Evolutionary conservation across 371 early-diverging fungal species (phyloP).

Genomic region (Scutellospora calospora): DNA sequence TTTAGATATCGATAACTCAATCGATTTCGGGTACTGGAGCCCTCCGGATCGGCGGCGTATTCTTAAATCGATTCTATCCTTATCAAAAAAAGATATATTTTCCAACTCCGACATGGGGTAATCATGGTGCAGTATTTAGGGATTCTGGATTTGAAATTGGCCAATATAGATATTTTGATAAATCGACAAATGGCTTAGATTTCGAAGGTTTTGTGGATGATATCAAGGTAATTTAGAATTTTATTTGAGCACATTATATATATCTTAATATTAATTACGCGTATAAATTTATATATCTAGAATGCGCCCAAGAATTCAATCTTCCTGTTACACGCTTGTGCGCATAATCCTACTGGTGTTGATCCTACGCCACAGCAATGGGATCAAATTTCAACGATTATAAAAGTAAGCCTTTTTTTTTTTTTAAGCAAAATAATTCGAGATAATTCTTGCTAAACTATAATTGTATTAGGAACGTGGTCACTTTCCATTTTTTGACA

Average conservation of each 20-base stretch:
- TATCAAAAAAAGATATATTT: constrained; percentile 90
- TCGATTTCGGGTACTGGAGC: constrained; percentile 98
- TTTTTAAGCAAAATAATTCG: neutral
- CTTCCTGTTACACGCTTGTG: constrained; percentile 97
- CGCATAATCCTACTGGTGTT: constrained; percentile 99
- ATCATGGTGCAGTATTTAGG: constrained; percentile 94
- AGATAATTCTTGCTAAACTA: neutral
- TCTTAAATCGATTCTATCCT: constrained; percentile 85
- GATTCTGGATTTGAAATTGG: constrained; percentile 90
- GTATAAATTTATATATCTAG: constrained; percentile 47
- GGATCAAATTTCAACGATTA: constrained; percentile 84
- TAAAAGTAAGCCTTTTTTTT: constrained; percentile 60
- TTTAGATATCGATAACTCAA: constrained; percentile 87
- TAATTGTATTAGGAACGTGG: constrained; percentile 63
- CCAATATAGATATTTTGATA: constrained; percentile 95
- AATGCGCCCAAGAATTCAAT: constrained; percentile 89
- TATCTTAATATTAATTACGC: neutral
- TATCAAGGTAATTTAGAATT: constrained; percentile 62
- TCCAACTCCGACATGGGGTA: constrained; percentile 98
- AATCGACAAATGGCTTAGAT: constrained; percentile 92
- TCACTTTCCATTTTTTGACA: constrained; percentile 96
- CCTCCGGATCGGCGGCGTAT: constrained; percentile 93
- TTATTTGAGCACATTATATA: neutral
- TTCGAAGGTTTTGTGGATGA: constrained; percentile 93
- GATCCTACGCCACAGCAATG: constrained; percentile 96